Percentiles rank a stretch among this genome's conserved stretches.
Evolutionary conservation across 148 eudicot genomes (phyloP).

Genomic region (Diospyros lotus): DNA sequence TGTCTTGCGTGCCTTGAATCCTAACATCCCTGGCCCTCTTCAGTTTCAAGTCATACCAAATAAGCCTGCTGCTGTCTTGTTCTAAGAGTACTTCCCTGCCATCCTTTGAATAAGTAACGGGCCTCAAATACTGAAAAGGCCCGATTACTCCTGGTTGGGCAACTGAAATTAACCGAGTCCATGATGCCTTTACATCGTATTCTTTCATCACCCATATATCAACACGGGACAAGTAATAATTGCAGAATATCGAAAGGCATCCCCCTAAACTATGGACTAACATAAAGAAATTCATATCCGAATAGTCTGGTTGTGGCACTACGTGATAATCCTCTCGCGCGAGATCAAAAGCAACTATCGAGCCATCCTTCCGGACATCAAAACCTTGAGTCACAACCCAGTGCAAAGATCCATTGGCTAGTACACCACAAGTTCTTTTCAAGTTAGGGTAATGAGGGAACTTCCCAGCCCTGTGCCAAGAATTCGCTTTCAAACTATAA

Average conservation of each 20-base stretch:
- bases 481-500: conserved; percentile 34
- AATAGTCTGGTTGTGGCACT: conserved; percentile 27
- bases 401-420: conserved; percentile 37
- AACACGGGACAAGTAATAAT: conserved; percentile 8
- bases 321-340: conserved; percentile 21
- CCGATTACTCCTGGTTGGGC: not conserved
- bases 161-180: conserved; percentile 39
- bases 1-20: conserved; percentile 9
- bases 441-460: conserved; percentile 28
- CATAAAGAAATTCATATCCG: conserved; percentile 4
- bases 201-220: conserved; percentile 54
- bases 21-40: conserved; percentile 13
- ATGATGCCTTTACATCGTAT: conserved; percentile 39
- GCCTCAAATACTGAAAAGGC: conserved; percentile 19
- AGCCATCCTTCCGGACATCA: not conserved
- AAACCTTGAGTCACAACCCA: conserved; percentile 30
- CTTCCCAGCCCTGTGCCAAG: conserved; percentile 35
- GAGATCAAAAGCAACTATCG: conserved; percentile 38
- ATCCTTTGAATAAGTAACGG: conserved; percentile 29
- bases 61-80: conserved; percentile 14
- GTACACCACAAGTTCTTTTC: conserved; percentile 15
- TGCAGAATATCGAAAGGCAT: conserved; percentile 21
- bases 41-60: conserved; percentile 36
- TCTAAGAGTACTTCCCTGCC: conserved; percentile 35
- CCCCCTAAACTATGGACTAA: conserved; percentile 23